Evolutionary conservation across 495 filamentous ascomycete species (phyloP), one percentile per base, ranked within the genome.

Genomic region (Darksidea phi): DNA sequence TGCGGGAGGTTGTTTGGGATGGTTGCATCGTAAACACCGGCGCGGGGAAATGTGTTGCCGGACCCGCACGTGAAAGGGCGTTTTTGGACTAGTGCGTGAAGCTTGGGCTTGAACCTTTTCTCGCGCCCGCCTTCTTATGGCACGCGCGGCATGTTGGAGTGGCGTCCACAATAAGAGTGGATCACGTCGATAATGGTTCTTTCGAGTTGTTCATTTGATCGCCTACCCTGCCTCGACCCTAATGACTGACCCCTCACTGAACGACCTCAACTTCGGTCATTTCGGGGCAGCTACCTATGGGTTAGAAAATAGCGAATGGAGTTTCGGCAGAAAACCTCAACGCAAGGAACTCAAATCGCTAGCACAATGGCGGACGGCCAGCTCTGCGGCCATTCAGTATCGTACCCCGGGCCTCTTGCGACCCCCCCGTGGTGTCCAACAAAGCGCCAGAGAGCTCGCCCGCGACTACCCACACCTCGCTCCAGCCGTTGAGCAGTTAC

Each of bases 261-360:
- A 71, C 69, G 80, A 80, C 78, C 80, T 88, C 49, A 79, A 78
- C 52, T 88, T 86, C 76, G 86, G 86, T 77, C 84, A 87, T 68
- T 67, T 85, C 57, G 86, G 86, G 67, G 76, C 76, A 66, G 75
- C 81, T 23, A 56, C 71, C 34, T 89, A 88, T 70, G 72, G 80
- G 62, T 54, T 72, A 18, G 79, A 82, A 13, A 74, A 71, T n/a
- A 73, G 77, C 36, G 43, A 73, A 60, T 89, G 86, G 86, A 68
- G 49, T 8, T 88, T 88, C 69, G 65, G 77, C 58, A 58, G 74
- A 10, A 71, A 61, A 1, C 25, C 51, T 24, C 28, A 48, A 23
- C 38, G 53, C 59, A 55, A 24, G n/a, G 17, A 42, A 15, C 62
- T 70, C n/a, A 32, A 54, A 3, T 25, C 48, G 25, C 20, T 75